These are phyloP conservation scores for Solanum hybrid DNA, from an alignment of 305 asterid genomes.

Conservation along the genomic window DNA sequence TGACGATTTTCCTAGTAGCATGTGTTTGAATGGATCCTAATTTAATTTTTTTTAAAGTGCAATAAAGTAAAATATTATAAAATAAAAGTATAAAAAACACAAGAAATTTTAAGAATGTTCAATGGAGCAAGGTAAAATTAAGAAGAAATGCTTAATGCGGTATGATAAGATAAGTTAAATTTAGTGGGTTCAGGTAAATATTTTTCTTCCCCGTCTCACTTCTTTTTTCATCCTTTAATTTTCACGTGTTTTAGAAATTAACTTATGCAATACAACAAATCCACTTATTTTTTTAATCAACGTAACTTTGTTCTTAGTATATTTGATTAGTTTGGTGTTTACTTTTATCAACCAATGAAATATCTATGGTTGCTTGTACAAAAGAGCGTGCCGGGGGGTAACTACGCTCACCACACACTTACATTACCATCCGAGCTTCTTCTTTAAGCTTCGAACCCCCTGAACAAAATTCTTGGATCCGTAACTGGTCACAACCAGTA, in stretches of 20 bases:
- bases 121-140: not conserved
- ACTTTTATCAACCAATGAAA: not conserved
- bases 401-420: not conserved
- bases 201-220: not conserved
- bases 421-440: not conserved
- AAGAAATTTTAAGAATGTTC: not conserved
- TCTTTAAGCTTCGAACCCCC: not conserved
- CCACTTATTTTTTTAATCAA: not conserved
- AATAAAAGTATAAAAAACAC: not conserved
- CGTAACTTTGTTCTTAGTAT: not conserved
- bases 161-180: not conserved
- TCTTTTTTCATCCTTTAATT: not conserved
- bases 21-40: too few relatives aligned
- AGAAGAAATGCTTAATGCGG: not conserved
- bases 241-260: too few relatives aligned
- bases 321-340: not conserved
- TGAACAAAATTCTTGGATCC: not conserved
- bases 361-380: not conserved
- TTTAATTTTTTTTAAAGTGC: not conserved
- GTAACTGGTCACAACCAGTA: too few relatives aligned
- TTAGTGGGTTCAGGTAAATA: not conserved
- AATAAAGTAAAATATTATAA: not conserved
- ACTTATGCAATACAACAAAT: not conserved
- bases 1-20: too few relatives aligned
- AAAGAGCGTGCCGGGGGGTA: not conserved